Evolutionary conservation across 768 basidiomycete species (phyloP).

Genomic region (Hygrocybe punicea): DNA sequence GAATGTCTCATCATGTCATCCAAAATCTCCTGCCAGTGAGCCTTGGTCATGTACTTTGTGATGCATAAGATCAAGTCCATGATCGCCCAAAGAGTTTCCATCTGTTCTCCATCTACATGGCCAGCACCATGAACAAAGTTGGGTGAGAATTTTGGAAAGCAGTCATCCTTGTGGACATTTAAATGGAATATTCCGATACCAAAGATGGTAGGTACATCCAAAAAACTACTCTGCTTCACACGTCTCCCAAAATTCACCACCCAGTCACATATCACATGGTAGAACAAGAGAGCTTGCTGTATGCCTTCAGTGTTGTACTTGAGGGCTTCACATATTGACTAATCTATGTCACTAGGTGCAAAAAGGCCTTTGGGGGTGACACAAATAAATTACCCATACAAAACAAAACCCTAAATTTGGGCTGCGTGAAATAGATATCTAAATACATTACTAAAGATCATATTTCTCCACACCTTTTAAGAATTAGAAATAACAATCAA

Average conservation of each 20-base stretch:
- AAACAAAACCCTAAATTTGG: no score
- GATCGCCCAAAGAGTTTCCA: slow-evolving; percentile 32
- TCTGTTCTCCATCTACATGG: slow-evolving; percentile 33
- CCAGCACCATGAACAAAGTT: slow-evolving; percentile 23
- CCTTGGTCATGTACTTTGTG: slow-evolving; percentile 32
- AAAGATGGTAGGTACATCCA: not conserved
- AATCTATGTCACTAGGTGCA: no score
- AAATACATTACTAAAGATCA: no score
- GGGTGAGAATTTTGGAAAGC: slow-evolving; percentile 22
- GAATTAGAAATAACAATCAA: no score
- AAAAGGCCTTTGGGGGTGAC: no score
- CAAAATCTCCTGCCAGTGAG: slow-evolving; percentile 28
- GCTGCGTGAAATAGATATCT: no score
- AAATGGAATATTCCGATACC: slow-evolving; percentile 19
- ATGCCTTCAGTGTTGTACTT: not conserved
- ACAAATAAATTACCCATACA: no score
- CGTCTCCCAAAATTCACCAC: not conserved
- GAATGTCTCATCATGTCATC: slow-evolving; percentile 24
- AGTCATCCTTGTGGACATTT: slow-evolving; percentile 12
- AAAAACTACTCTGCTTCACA: not conserved
- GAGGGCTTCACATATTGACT: not conserved
- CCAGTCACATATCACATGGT: not conserved
- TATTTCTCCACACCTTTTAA: no score
- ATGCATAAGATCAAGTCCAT: slow-evolving; percentile 23
- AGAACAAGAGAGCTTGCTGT: not conserved